These are phyloP conservation scores for Podochytrium sp. DNA, from an alignment of 192 early-diverging fungal species.

Conservation along the genomic window DNA sequence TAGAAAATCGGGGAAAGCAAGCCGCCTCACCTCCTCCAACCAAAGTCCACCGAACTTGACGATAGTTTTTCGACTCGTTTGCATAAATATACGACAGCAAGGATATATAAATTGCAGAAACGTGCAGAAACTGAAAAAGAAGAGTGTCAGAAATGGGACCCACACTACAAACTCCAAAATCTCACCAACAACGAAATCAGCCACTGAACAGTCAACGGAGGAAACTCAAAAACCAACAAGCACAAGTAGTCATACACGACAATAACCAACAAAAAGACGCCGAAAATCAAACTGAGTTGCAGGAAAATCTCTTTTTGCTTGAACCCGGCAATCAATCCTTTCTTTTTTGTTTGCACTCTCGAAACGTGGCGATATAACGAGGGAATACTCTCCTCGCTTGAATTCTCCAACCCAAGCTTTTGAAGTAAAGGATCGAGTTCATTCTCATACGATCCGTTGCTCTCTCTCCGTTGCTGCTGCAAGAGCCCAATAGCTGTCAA, in stretches of 20 bases:
- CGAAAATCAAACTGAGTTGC: slow-evolving; percentile 28
- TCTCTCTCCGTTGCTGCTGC: no score
- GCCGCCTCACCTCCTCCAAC: neutral
- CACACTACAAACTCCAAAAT: neutral
- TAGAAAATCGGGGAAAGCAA: neutral
- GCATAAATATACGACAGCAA: slow-evolving; percentile 30
- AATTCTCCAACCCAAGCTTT: no score
- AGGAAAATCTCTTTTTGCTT: slow-evolving; percentile 29
- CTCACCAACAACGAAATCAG: slow-evolving; percentile 25
- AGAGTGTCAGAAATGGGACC: neutral
- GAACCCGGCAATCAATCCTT: neutral
- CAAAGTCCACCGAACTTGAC: neutral
- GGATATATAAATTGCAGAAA: slow-evolving; percentile 19
- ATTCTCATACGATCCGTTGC: no score
- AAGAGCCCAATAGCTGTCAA: no score
- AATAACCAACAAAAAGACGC: slow-evolving; percentile 16
- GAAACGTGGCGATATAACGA: no score
- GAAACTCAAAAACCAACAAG: neutral
- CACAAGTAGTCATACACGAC: slow-evolving; percentile 25
- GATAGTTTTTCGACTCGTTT: slow-evolving; percentile 21
- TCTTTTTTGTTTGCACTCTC: neutral
- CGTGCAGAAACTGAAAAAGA: slow-evolving; percentile 10
- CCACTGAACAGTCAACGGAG: slow-evolving; percentile 18
- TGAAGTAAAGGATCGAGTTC: no score
- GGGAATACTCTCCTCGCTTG: no score